A percentile compares a stretch with the other conserved stretches of the same genome.
These are phyloP conservation scores for Chaetomium sp. DNA, from an alignment of 2,329 filamentous ascomycete species.

Conservation along the genomic window DNA sequence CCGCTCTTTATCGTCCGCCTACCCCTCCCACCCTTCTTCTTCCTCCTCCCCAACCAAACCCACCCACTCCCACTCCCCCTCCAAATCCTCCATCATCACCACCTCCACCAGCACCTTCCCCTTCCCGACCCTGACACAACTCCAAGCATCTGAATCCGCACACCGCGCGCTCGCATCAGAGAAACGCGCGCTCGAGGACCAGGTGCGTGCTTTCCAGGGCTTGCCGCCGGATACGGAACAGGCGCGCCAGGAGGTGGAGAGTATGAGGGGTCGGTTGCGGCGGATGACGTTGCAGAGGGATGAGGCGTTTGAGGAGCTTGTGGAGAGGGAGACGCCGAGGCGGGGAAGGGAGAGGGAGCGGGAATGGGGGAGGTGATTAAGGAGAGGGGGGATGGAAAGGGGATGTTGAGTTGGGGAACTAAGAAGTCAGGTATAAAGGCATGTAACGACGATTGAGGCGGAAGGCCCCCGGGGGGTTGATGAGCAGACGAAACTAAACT, in stretches of 20 bases:
- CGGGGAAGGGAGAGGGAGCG: constrained; percentile 26
- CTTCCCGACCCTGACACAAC: constrained; percentile 48
- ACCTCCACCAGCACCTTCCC: constrained; percentile 23
- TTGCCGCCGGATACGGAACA: constrained; percentile 64
- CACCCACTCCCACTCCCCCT: constrained; percentile 5
- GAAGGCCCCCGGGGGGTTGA: no score
- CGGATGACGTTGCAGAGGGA: constrained; percentile 59
- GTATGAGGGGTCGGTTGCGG: constrained; percentile 57
- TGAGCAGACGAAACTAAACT: no score
- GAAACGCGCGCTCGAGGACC: constrained; percentile 54
- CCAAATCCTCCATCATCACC: neutral
- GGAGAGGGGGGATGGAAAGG: neutral
- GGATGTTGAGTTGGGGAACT: no score
- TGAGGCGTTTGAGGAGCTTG: constrained; percentile 65
- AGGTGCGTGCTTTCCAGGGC: constrained; percentile 61
- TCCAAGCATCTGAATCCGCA: constrained; percentile 51
- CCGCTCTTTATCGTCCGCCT: constrained; percentile 5
- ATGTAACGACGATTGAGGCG: no score
- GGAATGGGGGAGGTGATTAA: constrained; percentile 7
- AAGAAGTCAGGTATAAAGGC: no score
- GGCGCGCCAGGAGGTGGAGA: constrained; percentile 64
- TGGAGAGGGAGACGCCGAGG: constrained; percentile 54
- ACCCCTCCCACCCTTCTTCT: neutral
- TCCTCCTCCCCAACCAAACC: neutral
- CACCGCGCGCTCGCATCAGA: constrained; percentile 50